Evolutionary conservation across 2,329 filamentous ascomycete species (phyloP).

Genomic region (Sporothrix mexicana): DNA sequence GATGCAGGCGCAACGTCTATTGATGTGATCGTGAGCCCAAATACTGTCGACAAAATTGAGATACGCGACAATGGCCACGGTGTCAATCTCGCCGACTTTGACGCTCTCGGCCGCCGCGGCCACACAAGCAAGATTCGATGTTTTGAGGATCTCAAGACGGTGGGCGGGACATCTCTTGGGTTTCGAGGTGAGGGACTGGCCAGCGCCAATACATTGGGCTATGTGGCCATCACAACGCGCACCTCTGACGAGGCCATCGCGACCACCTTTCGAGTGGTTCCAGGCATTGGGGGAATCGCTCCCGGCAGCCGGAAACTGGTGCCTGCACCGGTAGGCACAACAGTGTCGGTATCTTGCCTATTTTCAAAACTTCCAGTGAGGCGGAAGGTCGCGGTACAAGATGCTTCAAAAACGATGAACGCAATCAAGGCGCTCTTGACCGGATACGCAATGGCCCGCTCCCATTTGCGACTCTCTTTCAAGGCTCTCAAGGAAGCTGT

Average conservation of each 20-base stretch:
- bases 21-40: slow-evolving; percentile 66
- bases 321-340: slow-evolving; percentile 70
- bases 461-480: slow-evolving; percentile 65
- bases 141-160: slow-evolving; percentile 64
- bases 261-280: slow-evolving; percentile 52
- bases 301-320: slow-evolving; percentile 43
- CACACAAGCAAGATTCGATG: slow-evolving; percentile 75
- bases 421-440: slow-evolving; percentile 66
- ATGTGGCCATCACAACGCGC: slow-evolving; percentile 67
- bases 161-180: slow-evolving; percentile 68
- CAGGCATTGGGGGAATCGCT: slow-evolving; percentile 50
- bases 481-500: slow-evolving; percentile 61
- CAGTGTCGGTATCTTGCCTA: slow-evolving; percentile 64
- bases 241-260: slow-evolving; percentile 66
- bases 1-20: slow-evolving; percentile 72
- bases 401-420: slow-evolving; percentile 60
- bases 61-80: slow-evolving; percentile 77
- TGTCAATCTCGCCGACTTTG: slow-evolving; percentile 67
- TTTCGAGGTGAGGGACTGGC: slow-evolving; percentile 79
- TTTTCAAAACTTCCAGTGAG: slow-evolving; percentile 69
- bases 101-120: slow-evolving; percentile 66
- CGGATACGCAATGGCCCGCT: slow-evolving; percentile 70
- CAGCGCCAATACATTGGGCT: slow-evolving; percentile 65
- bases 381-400: slow-evolving; percentile 61
- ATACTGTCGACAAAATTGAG: slow-evolving; percentile 72